Evolutionary conservation across 2,329 filamentous ascomycete species (phyloP).

Genomic region (Penicillium occitanis): DNA sequence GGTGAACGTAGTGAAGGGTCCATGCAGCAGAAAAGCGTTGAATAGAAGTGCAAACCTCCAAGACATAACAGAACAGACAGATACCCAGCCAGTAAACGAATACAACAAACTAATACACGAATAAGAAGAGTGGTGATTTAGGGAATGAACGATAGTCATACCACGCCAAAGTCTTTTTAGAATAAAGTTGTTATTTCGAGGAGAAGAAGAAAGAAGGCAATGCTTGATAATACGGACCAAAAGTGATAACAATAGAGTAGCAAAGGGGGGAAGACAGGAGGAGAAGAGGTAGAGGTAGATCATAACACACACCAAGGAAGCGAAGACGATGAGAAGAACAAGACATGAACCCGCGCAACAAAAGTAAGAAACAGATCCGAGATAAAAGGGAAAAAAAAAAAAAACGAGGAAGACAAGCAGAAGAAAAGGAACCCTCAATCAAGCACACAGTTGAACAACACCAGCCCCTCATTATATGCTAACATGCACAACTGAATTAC

Average conservation of each 20-base stretch:
- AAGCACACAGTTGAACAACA: slow-evolving; percentile 33
- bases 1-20: too few relatives aligned
- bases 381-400: slow-evolving; percentile 31
- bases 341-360: slow-evolving; percentile 21
- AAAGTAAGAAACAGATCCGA: slow-evolving; percentile 40
- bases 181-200: slow-evolving; percentile 10
- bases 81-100: slow-evolving; percentile 1
- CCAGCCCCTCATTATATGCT: slow-evolving; percentile 38
- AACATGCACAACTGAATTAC: slow-evolving; percentile 34
- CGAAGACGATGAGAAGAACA: slow-evolving; percentile 22
- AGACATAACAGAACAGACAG: neutral
- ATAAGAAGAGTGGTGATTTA: neutral
- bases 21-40: too few relatives aligned
- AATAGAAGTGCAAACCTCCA: neutral
- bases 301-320: slow-evolving; percentile 26
- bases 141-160: slow-evolving; percentile 13
- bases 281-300: slow-evolving; percentile 13
- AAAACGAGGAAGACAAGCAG: slow-evolving; percentile 30
- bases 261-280: neutral
- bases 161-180: slow-evolving; percentile 14
- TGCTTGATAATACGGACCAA: slow-evolving; percentile 17
- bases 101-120: slow-evolving; percentile 12
- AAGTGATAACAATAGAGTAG: slow-evolving; percentile 6
- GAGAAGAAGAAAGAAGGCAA: slow-evolving; percentile 3
- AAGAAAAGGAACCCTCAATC: slow-evolving; percentile 31